phyloP scores from a whole-genome alignment of 352 stramenopile genomes.

The Phytophthora citricola region DNA sequence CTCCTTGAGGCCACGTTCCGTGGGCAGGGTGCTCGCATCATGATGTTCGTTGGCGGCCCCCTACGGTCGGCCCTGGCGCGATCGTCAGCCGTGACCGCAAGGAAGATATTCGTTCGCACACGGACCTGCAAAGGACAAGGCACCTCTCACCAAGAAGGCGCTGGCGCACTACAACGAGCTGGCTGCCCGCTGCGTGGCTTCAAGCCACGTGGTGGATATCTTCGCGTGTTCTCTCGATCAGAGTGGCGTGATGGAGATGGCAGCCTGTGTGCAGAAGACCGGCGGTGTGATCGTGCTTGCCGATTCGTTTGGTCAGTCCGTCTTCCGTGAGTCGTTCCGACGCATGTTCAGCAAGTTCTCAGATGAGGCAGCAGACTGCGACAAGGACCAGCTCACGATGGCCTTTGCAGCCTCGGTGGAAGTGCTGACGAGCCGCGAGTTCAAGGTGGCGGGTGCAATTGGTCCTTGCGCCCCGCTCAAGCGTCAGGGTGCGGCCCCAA shows the following conservation, averaged over 20 bases:
- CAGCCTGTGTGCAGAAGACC: constrained; percentile 97
- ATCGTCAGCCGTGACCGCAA: constrained; percentile 96
- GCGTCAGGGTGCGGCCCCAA: constrained; percentile 89
- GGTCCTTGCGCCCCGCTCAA: constrained; percentile 96
- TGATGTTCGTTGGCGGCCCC: constrained; percentile 99
- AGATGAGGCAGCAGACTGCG: constrained; percentile 93
- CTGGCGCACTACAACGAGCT: constrained; percentile 97
- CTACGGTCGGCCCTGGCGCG: constrained; percentile 95
- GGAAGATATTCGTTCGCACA: constrained; percentile 98
- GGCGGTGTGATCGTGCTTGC: constrained; percentile 98
- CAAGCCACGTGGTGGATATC: constrained; percentile 98
- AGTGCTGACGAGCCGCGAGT: constrained; percentile 97
- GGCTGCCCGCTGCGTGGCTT: constrained; percentile 91
- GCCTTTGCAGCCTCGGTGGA: constrained; percentile 95
- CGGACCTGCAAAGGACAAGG: constrained; percentile 95
- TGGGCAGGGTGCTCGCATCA: constrained; percentile 95
- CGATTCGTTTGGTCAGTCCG: constrained; percentile 98
- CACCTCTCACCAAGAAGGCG: constrained; percentile 95
- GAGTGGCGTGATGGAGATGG: constrained; percentile 99
- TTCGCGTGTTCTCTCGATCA: constrained; percentile 99
- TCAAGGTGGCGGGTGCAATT: constrained; percentile 99
- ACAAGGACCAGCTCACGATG: constrained; percentile 97
- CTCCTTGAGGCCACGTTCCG: constrained; percentile 97
- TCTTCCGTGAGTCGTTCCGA: constrained; percentile 99
- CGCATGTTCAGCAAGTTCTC: constrained; percentile 98